Conservation (phyloP, 1,284 basidiomycete genomes). For the Coniferiporia weirii region DNA sequence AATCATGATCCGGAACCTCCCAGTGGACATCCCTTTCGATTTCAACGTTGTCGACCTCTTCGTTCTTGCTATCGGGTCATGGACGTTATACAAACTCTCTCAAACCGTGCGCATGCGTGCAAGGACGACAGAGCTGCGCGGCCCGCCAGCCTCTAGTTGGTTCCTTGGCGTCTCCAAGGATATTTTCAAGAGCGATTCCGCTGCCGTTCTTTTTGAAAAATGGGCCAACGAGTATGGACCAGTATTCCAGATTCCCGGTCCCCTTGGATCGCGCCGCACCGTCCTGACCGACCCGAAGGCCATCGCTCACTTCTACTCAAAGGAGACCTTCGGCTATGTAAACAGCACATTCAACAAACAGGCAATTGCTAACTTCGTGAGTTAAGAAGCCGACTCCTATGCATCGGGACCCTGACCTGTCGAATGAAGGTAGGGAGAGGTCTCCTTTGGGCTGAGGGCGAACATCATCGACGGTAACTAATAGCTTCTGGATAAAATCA, state of each 20-base stretch:
- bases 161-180: constrained; percentile 16
- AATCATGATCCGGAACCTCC: too few species aligned
- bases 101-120: constrained; percentile 3
- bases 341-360: constrained; percentile 32
- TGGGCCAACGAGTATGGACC: constrained; percentile 44
- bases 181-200: constrained; percentile 16
- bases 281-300: constrained; percentile 53
- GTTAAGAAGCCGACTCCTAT: constrained; percentile 16
- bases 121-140: constrained; percentile 28
- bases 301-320: constrained; percentile 44
- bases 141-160: constrained; percentile 27
- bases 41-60: background rate
- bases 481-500: background rate
- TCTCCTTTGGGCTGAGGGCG: constrained; percentile 47
- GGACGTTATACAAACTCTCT: constrained; percentile 3
- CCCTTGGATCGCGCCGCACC: constrained; percentile 37
- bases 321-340: constrained; percentile 45
- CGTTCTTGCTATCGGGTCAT: background rate
- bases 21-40: background rate
- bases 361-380: constrained; percentile 39
- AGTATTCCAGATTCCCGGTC: constrained; percentile 37
- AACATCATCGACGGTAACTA: constrained; percentile 37
- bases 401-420: background rate
- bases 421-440: constrained; percentile 42
- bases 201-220: constrained; percentile 24